Evolutionary conservation across 2,329 filamentous ascomycete species (phyloP), one percentile per base, ranked within the genome.

Genomic region (Cytospora paraplurivora): DNA sequence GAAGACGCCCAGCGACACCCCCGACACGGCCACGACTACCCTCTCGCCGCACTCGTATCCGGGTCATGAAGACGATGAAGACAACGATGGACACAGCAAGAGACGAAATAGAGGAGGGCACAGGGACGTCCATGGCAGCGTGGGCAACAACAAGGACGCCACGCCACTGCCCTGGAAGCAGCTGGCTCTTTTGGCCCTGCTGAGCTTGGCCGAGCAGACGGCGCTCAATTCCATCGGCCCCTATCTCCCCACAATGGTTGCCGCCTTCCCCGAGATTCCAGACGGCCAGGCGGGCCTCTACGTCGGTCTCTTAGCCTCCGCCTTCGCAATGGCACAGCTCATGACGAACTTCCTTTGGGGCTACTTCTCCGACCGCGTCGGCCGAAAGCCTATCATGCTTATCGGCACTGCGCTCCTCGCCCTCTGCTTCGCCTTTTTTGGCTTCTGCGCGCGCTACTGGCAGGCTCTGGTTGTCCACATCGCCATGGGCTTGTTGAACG

Each of bases 211-310:
- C 60, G 95, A 99, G 74, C 95, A 99, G 80, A 98, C 94, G 0
- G 95, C 95, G 0, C 84, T 99, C 72, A 99, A 99, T 76, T 97
- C 93, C 27, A 97, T 99, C 71, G 91, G 90, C 12, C 95, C 95
- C 1, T 99, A 99, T 75, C 85, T 99, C 1, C 95, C 95, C 0
- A 86, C 93, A 70, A 98, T 99, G 94, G 88, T 93, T 1, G 85
- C 87, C 27, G 88, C 87, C 1, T 98, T 98, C 73, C 90, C 92
- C 1, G 91, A 91, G 66, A 88, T 97, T 21, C 84, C 89, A 21
- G 77, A 83, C 1, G 82, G 81, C 7, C 81, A 93, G 70, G 89
- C 90, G 37, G 95, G 94, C 1, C 74, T 98, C 50, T 98, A 96
- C 73, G 93, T 98, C 0, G 95, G 95, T 15, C 81, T 93, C 54